Evolutionary conservation across 768 basidiomycete genomes (phyloP), one percentile per base, ranked within the genome.

Genomic region (Tubosaeta sp.): DNA sequence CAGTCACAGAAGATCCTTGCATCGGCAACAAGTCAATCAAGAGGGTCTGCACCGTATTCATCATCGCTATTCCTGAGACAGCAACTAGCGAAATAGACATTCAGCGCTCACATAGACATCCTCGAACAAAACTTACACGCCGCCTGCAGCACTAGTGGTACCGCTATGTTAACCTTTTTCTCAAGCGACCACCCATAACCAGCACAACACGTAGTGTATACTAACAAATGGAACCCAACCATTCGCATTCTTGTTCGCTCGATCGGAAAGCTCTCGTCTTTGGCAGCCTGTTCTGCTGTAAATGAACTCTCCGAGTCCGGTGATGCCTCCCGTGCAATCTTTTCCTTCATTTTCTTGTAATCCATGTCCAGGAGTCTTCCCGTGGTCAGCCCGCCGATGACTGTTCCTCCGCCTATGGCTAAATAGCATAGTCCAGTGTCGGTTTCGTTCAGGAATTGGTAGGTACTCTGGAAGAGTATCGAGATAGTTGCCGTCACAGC

Each of bases 341-440:
- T 49, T 34, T 58, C 55, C 40, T 54, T 74, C 42, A 71, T 69
- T 56, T 61, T 66, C 56, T 59, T 76, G 63, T 84, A 94, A 54
- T 90, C 82, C 55, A 71, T 69, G 56, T 94, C 86, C 10, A 91
- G 64, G 11, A 87, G 59, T 48, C 71, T 78, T 3, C 91, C 90
- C 21, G 74, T 81, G 1, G 74, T 21, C n/a, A 73, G 62, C 18
- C 81, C 76, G 11, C 89, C 84, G 14, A 84, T 44, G 9, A 81
- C 66, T 69, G 83, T 83, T 0, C 91, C 93, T 14, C 80, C 77
- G 2, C 90, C 92, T 45, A 86, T 77, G 2, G 83, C 80, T 48
- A 93, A 69, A 70, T 84, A 94, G 64, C 87, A 91, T 5, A 94
- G 68, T 3, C 91, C 91, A 29, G 88, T 71, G 24, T 79, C 70